These are phyloP conservation scores for Rhynchosporium agropyri DNA, from an alignment of 2,329 filamentous ascomycete genomes.

Conservation along the genomic window DNA sequence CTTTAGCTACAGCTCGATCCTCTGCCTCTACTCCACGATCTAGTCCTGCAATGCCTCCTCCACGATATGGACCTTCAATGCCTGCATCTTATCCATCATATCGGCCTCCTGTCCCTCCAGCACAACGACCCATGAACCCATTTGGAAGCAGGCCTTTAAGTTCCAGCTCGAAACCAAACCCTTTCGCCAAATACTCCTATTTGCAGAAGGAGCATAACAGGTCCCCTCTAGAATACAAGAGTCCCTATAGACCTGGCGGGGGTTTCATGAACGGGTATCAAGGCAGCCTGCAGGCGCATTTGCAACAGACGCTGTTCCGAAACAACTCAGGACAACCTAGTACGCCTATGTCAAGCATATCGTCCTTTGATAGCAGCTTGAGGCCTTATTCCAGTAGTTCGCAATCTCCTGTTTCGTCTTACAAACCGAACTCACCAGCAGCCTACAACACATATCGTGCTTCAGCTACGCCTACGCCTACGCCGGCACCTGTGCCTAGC, in stretches of 20 bases:
- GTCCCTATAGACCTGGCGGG: slow-evolving; percentile 58
- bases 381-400: slow-evolving; percentile 23
- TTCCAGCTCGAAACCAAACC: slow-evolving; percentile 30
- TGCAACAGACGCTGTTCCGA: slow-evolving; percentile 38
- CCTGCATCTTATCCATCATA: slow-evolving; percentile 25
- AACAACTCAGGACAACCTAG: slow-evolving; percentile 24
- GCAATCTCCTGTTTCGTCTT: slow-evolving; percentile 18
- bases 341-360: slow-evolving; percentile 18
- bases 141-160: slow-evolving; percentile 33
- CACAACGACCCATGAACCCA: slow-evolving; percentile 32
- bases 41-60: slow-evolving; percentile 4
- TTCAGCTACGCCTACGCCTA: slow-evolving; percentile 23
- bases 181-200: slow-evolving; percentile 48
- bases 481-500: slow-evolving; percentile 10
- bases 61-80: slow-evolving; percentile 3
- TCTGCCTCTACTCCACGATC: neutral
- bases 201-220: slow-evolving; percentile 63
- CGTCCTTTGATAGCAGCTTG: slow-evolving; percentile 24
- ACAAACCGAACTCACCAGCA: slow-evolving; percentile 14
- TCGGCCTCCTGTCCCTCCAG: slow-evolving; percentile 25
- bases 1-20: neutral
- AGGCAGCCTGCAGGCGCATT: slow-evolving; percentile 44
- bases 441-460: slow-evolving; percentile 16
- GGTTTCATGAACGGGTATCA: slow-evolving; percentile 66
- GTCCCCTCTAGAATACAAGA: slow-evolving; percentile 59